Percentiles rank a stretch among this genome's conserved stretches.
Conservation (phyloP, 2,329 filamentous ascomycete genomes). For the Seiridium unicorne region DNA sequence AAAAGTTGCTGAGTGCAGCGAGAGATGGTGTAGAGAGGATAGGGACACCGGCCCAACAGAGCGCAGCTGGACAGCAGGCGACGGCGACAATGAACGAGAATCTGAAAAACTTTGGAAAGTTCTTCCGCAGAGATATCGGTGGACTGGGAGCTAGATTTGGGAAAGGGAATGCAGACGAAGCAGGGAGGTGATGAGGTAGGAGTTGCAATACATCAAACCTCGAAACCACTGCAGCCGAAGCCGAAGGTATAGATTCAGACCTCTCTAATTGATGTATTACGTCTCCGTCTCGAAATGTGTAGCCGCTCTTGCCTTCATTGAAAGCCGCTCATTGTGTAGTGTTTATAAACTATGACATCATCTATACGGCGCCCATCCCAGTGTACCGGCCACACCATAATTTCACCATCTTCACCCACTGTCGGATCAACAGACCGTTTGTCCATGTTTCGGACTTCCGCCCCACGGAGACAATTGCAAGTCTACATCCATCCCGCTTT, state of each 20-base stretch:
- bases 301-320: too few relatives aligned
- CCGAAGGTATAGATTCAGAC: too few relatives aligned
- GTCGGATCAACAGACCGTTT: neutral
- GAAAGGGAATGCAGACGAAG: constrained; percentile 39
- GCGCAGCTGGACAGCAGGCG: constrained; percentile 46
- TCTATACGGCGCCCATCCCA: neutral
- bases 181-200: constrained; percentile 2
- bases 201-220: too few relatives aligned
- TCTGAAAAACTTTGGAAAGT: constrained; percentile 92
- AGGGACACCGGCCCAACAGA: constrained; percentile 49
- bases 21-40: constrained; percentile 80
- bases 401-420: neutral
- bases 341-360: constrained; percentile 1
- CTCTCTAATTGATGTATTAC: too few relatives aligned
- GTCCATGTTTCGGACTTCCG: neutral
- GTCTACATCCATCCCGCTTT: neutral
- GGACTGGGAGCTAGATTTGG: constrained; percentile 73
- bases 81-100: constrained; percentile 88
- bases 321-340: neutral
- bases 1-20: constrained; percentile 84
- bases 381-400: neutral
- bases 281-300: neutral
- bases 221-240: too few relatives aligned
- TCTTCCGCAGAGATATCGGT: constrained; percentile 86
- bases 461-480: neutral